A percentile compares a stretch with the other conserved stretches of the same genome.
phyloP scores from a whole-genome alignment of 139 green algal genomes.

The Tetradesmus obliquus region DNA sequence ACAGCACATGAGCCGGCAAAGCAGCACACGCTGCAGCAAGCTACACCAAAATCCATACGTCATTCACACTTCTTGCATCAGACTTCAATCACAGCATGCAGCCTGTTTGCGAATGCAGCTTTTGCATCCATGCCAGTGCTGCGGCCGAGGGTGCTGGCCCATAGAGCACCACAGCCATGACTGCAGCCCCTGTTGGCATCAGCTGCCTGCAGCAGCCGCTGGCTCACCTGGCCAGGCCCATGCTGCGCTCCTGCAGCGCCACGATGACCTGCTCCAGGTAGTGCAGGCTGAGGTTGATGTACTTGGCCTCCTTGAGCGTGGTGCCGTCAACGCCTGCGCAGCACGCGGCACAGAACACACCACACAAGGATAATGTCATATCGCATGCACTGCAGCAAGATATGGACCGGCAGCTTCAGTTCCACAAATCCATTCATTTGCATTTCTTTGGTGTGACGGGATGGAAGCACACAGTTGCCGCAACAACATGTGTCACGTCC shows the following conservation, averaged over 20 bases:
- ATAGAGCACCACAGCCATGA: background rate
- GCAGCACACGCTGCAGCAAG: background rate
- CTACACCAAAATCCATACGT: background rate
- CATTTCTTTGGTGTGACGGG: too few relatives aligned
- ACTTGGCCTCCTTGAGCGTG: slow-evolving; percentile 84
- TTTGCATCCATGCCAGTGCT: background rate
- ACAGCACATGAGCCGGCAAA: background rate
- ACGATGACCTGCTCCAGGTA: slow-evolving; percentile 87
- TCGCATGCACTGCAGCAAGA: background rate
- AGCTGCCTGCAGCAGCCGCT: background rate
- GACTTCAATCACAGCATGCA: background rate
- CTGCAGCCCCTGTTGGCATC: background rate
- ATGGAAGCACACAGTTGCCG: background rate
- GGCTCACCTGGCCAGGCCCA: slow-evolving; percentile 61
- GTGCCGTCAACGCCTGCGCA: slow-evolving; percentile 76
- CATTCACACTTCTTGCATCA: too few relatives aligned
- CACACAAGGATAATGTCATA: background rate
- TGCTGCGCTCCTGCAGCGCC: slow-evolving; percentile 80
- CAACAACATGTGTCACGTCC: too few relatives aligned
- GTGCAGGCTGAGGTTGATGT: slow-evolving; percentile 92
- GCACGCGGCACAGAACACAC: slow-evolving; percentile 68
- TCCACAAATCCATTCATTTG: too few relatives aligned
- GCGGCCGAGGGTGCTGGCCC: background rate
- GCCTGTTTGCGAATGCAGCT: background rate
- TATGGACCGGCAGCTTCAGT: background rate